Evolutionary conservation across 441 rosid genomes (phyloP).

Genomic region (Gossypium gossypioides): DNA sequence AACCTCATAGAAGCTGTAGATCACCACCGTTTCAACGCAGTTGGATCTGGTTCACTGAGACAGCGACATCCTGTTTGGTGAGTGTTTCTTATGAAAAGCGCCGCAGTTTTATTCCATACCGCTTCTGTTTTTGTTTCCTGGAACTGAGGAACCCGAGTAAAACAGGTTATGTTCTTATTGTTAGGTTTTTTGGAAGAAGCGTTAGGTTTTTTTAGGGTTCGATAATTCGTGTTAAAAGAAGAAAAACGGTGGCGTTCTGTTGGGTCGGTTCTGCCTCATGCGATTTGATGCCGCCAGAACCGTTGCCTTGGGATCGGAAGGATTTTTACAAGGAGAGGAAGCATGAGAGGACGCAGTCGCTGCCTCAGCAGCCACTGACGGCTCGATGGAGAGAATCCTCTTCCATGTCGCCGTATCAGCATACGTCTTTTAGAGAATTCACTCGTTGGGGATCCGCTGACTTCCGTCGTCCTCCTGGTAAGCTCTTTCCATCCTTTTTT

Average conservation of each 20-base stretch:
- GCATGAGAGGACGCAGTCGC: slow-evolving; percentile 66
- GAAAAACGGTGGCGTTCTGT: slow-evolving; percentile 21
- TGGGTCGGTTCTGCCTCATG: slow-evolving; percentile 29
- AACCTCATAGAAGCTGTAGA: neutral
- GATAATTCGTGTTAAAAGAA: slow-evolving; percentile 11
- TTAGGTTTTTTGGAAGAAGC: neutral
- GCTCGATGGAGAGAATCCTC: slow-evolving; percentile 76
- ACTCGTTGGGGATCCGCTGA: slow-evolving; percentile 67
- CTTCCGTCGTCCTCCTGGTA: slow-evolving; percentile 76
- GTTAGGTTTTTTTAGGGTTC: slow-evolving; percentile 3
- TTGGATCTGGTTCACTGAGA: slow-evolving; percentile 7
- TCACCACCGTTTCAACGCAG: neutral
- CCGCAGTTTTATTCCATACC: neutral
- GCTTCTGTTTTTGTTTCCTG: neutral
- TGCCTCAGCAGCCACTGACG: slow-evolving; percentile 30
- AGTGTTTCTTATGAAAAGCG: neutral
- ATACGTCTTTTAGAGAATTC: slow-evolving; percentile 41
- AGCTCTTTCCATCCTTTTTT: slow-evolving; percentile 4
- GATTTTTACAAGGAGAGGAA: slow-evolving; percentile 82
- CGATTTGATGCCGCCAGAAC: slow-evolving; percentile 92
- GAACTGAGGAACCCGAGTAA: slow-evolving; percentile 1
- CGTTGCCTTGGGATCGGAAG: slow-evolving; percentile 88
- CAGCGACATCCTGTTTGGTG: neutral
- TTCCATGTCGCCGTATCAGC: slow-evolving; percentile 32
- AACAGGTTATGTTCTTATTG: neutral